Evolutionary conservation across 148 eudicot species (phyloP), one percentile per base, ranked within the genome.

Genomic region (Fagopyrum esculentum): DNA sequence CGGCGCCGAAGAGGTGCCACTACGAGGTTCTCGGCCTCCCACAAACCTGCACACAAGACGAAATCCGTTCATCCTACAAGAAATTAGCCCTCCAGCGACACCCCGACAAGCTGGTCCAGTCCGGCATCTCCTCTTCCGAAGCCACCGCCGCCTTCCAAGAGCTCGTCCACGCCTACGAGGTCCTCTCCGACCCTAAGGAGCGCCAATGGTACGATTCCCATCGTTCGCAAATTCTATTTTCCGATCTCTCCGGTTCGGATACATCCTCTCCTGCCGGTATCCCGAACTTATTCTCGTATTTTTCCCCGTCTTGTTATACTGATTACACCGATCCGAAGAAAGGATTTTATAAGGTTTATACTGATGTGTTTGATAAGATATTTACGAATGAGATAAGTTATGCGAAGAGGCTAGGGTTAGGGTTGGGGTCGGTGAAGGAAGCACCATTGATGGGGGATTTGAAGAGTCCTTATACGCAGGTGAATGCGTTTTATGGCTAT

Each of bases 171-270:
- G 99, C 99, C 2, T 95, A 95, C 80, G 97, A 95, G 72, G 91
- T 95, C 48, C 86, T 95, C 10, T 95, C 99, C 50, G 99, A 95
- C 78, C 83, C 91, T 0, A 85, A 85, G 6, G 99, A 95, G 75
- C 99, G 99, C 11, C 78, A 90, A 3, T 95, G 99, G 99, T 95
- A 95, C 74, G 97, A 95, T 52, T 90, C 96, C 1, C 99, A 95
- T 76, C 90, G 99, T 2, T 92, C 97, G 13, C 96, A 95, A 60
- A 95, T 95, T 60, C 85, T 95, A 0, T 94, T 86, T 69, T 86
- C 96, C 56, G 54, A 56, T 6, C 66, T 78, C 15, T 51, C 75
- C 10, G 15, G 29, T 0, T 60, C 83, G 3, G 72, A 64, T 43
- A 51, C 83, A 0, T 71, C 80, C n/a, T 69, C 73, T 59, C 76